Percentiles rank a stretch among this genome's conserved stretches.
Evolutionary conservation across 2,329 filamentous ascomycete genomes (phyloP).

Genomic region (Calonectria ilicicola): DNA sequence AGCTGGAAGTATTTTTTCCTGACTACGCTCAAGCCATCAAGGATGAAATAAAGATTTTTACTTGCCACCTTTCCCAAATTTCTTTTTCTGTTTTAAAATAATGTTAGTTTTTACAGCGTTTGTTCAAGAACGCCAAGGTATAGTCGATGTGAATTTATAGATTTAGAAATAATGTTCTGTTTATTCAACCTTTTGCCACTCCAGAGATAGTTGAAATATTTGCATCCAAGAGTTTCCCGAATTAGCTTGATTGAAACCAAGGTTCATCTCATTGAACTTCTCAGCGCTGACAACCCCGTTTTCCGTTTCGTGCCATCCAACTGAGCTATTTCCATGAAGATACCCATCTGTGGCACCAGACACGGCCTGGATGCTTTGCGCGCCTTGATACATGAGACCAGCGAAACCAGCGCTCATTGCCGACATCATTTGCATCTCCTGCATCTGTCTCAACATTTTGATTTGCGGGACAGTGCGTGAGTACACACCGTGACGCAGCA

Average conservation of each 20-base stretch:
- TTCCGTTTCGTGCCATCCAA: constrained; percentile 13
- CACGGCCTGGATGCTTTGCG: not conserved
- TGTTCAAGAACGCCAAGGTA: no score
- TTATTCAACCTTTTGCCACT: constrained; percentile 13
- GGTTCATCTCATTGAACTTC: constrained; percentile 14
- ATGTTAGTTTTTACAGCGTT: no score
- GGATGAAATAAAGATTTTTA: no score
- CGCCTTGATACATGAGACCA: constrained; percentile 14
- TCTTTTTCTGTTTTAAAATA: no score
- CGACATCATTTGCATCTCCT: constrained; percentile 14
- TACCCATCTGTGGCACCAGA: constrained; percentile 7
- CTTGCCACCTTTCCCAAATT: no score
- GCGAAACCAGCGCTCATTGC: constrained; percentile 15
- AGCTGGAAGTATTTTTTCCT: no score
- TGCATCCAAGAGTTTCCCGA: not conserved
- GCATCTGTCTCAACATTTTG: constrained; percentile 3
- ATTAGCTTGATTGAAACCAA: not conserved
- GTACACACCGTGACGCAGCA: constrained; percentile 1
- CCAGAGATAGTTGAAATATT: not conserved
- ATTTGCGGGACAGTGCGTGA: constrained; percentile 11
- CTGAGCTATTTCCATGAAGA: constrained; percentile 6
- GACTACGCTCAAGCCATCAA: no score
- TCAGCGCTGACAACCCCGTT: constrained; percentile 10
- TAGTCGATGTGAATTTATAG: no score
- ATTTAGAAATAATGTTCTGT: no score